Percentiles rank a stretch among this genome's conserved stretches.
Evolutionary conservation across 768 basidiomycete species (phyloP).

Genomic region (Lenzites betulinus): DNA sequence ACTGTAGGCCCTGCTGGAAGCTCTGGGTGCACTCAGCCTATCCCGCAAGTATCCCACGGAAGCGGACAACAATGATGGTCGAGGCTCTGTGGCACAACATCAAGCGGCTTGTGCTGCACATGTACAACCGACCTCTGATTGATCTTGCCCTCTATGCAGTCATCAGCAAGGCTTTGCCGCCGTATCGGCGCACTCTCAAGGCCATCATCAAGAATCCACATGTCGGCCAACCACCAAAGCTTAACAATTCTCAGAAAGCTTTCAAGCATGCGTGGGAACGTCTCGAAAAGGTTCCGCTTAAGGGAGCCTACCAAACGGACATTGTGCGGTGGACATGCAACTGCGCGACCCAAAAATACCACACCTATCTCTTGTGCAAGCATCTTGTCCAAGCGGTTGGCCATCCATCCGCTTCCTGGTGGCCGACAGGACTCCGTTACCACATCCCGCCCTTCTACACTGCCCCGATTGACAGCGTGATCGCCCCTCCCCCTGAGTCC

Average conservation of each 20-base stretch:
- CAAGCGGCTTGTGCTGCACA: conserved; percentile 10
- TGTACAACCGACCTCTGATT: not conserved
- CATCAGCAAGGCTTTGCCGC: not conserved
- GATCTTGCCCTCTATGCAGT: not conserved
- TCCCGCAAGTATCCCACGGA: conserved; percentile 1
- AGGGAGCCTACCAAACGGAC: conserved; percentile 22
- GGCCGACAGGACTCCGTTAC: not conserved
- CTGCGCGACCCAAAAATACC: conserved; percentile 34
- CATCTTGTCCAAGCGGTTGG: conserved; percentile 36
- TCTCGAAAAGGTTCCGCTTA: not conserved
- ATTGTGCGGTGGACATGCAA: conserved; percentile 32
- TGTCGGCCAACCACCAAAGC: not conserved
- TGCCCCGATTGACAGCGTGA: not conserved
- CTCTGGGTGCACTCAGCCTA: conserved; percentile 27
- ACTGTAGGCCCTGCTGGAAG: conserved; percentile 29
- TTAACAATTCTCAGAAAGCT: not conserved
- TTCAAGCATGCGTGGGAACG: not conserved
- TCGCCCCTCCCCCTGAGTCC: not conserved
- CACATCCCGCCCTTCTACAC: not conserved
- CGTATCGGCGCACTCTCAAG: not conserved
- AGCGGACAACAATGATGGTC: conserved; percentile 20
- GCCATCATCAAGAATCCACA: too few relatives aligned
- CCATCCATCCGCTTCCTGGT: not conserved
- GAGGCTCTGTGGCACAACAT: conserved; percentile 17
- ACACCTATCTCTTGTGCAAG: conserved; percentile 35